Evolutionary conservation across 331 rosid genomes (phyloP), one percentile per base, ranked within the genome.

Genomic region (Spiraea crenata): DNA sequence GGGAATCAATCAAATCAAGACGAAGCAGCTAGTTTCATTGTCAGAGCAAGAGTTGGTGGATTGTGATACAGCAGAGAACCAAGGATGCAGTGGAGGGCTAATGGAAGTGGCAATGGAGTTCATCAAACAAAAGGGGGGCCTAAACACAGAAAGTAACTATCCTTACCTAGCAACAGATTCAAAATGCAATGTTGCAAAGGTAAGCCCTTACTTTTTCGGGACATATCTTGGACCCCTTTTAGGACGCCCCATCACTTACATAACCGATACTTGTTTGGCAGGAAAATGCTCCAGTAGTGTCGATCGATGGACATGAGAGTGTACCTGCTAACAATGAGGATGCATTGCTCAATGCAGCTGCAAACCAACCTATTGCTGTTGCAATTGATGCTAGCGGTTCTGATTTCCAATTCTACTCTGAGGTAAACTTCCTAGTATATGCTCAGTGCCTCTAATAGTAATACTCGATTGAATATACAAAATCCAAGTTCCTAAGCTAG

Each of bases 41-140:
- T 93, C 97, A 3, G 99, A 91, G 79, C 95, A 93, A 73, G 92
- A 93, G 77, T 79, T 91, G 50, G 62, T 93, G 7, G 96, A 91
- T 68, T 93, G 96, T 65, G 96, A 89, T 76, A 83, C 51, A 15
- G 6, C 9, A 41, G 41, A 80, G 57, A 89, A 91, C 51, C 16
- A 65, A 63, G 99, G 99, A 54, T 93, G 97, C 79, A 70, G 67
- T 54, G 97, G 96, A 57, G 99, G 99, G 1, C 73, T 81, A 25
- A 89, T 87, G 92, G 91, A 85, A 10, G 39, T 64, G 40, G 99
- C 99, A 0, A 89, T 86, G 19, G 87, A 89, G 52, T 91, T 82
- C 83, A 85, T 93, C 71, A 86, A 76, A 62, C 41, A 70, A 57
- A 77, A 37, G 40, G 96, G 96, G 6, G 99, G 99, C 54, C 65